Evolutionary conservation across 257 asterid genomes (phyloP), one percentile per base, ranked within the genome.

Genomic region (Solanum chaucha): DNA sequence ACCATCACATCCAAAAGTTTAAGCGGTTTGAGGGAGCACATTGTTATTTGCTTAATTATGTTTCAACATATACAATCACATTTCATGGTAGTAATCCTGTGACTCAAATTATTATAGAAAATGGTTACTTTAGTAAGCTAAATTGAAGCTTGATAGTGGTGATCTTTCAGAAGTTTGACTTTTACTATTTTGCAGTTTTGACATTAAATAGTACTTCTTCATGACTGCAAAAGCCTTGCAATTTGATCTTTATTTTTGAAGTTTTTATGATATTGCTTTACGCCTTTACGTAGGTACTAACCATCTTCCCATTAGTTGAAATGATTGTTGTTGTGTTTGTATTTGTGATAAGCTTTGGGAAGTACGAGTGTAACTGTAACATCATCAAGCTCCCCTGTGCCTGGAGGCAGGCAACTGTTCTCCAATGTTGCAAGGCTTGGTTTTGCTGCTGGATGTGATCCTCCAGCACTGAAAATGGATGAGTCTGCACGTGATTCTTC

Each of bases 401-500:
- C 85, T 88, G 94, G 89, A 91, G 94, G 93, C 85, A 91, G 93
- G 85, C 94, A 86, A 13, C 91, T 93, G 32, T 96, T 96, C 89
- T 95, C 98, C 86, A 92, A 89, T 77, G 98, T 96, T 82, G 96
- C 99, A 12, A 92, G 94, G 95, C 94, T 96, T 78, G 99, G 99
- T 88, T 96, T 93, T 92, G 99, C 99, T 44, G 95, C 99, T 55
- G 98, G 93, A 46, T 93, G 93, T 89, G 98, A 94, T 91, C 94
- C 98, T 67, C 99, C 97, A 67, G 88, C 92, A 64, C 85, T 93
- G 88, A 93, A 87, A 85, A 35, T 61, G 7, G 95, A 88, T 26
- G 95, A 90, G 67, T 70, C 91, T 41, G 58, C 88, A 44, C 84
- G 58, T 14, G 92, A 89, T 81, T 89, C 96, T 74, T 81, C 92